phyloP scores from a whole-genome alignment of 306 rosid species.

The Vigna unguiculata region DNA sequence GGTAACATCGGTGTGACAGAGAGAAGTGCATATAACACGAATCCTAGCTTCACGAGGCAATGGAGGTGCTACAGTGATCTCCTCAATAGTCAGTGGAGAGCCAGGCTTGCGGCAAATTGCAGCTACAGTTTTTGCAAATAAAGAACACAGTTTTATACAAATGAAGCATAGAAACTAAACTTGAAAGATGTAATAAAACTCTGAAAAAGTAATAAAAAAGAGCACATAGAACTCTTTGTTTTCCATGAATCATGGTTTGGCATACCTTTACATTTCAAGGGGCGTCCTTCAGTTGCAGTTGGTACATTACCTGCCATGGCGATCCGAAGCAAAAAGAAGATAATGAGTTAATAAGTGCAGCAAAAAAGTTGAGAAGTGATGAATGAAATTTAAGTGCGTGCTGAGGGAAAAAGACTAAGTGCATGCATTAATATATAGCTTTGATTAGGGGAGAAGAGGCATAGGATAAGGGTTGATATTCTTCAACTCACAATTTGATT shows the following conservation, averaged over 20 bases:
- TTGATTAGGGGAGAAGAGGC: too few species aligned
- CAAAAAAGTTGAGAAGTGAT: background rate
- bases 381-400: background rate
- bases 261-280: slow-evolving; percentile 75
- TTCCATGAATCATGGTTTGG: background rate
- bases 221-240: background rate
- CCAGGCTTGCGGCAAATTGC: slow-evolving; percentile 73
- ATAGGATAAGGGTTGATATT: too few species aligned
- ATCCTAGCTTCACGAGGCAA: slow-evolving; percentile 76
- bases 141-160: background rate
- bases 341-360: background rate
- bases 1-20: slow-evolving; percentile 79
- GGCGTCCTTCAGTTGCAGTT: slow-evolving; percentile 52
- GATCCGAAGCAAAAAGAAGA: background rate
- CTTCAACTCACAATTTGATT: too few species aligned
- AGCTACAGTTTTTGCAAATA: slow-evolving; percentile 51
- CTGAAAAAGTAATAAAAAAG: background rate
- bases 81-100: slow-evolving; percentile 70
- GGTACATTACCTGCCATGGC: slow-evolving; percentile 57
- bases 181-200: background rate
- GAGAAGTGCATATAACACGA: slow-evolving; percentile 74
- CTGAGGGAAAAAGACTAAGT: background rate
- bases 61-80: slow-evolving; percentile 80
- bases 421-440: background rate
- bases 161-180: background rate